These are phyloP conservation scores for Bipolaris cookei DNA, from an alignment of 2,329 filamentous ascomycete genomes.

Conservation along the genomic window DNA sequence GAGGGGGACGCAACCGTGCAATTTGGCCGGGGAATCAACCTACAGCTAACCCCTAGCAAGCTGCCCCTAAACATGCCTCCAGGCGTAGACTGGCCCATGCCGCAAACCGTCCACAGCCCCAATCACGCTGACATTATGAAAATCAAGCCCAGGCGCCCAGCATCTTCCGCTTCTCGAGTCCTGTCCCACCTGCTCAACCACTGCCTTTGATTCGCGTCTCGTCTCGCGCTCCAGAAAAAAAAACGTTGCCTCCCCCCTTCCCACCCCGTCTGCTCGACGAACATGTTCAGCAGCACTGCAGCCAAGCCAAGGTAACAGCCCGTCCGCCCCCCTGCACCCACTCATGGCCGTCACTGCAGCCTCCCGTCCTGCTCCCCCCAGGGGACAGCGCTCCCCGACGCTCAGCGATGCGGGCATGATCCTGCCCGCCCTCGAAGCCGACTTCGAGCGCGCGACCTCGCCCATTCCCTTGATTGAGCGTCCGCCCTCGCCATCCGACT, in stretches of 20 bases:
- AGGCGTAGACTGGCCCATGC: slow-evolving; percentile 24
- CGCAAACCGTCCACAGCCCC: slow-evolving; percentile 25
- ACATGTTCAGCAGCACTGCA: slow-evolving; percentile 29
- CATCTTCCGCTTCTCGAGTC: slow-evolving; percentile 24
- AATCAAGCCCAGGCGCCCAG: slow-evolving; percentile 26
- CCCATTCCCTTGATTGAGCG: slow-evolving; percentile 57
- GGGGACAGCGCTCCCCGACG: slow-evolving; percentile 68
- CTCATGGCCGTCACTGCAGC: slow-evolving; percentile 33
- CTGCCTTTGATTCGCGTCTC: slow-evolving; percentile 2
- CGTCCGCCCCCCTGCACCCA: slow-evolving; percentile 20
- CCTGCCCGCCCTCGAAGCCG: slow-evolving; percentile 65
- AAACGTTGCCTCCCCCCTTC: neutral
- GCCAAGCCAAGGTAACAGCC: slow-evolving; percentile 31
- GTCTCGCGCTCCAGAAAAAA: neutral
- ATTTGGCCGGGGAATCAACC: slow-evolving; percentile 19
- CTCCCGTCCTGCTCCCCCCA: slow-evolving; percentile 20
- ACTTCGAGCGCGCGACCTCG: slow-evolving; percentile 55
- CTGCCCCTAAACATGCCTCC: slow-evolving; percentile 27
- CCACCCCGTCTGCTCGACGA: neutral
- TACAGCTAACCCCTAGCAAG: slow-evolving; percentile 17
- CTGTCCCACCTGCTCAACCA: slow-evolving; percentile 16
- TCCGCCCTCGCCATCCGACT: slow-evolving; percentile 50
- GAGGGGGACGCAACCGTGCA: neutral
- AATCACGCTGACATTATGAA: slow-evolving; percentile 29
- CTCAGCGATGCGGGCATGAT: slow-evolving; percentile 96